Conservation (phyloP, 371 early-diverging fungal genomes). For the Syncephalastrum racemosum region DNA sequence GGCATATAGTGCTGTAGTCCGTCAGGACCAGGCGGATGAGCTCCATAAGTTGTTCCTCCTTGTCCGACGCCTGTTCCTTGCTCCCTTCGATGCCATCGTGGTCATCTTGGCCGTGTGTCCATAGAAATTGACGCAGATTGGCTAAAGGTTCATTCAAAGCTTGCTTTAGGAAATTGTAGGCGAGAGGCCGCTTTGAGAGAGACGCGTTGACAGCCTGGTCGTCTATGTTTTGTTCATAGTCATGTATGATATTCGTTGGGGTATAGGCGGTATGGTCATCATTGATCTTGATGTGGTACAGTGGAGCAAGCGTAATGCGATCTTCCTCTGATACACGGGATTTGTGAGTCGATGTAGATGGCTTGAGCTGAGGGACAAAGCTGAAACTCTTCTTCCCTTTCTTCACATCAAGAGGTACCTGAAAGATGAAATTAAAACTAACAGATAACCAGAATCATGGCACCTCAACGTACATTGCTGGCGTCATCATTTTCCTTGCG, state of each 20-base stretch:
- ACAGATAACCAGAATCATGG: no score
- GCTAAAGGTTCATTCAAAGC: constrained; percentile 1
- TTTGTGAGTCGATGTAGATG: constrained; percentile 7
- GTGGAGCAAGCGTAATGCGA: not conserved
- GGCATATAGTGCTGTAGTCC: constrained; percentile 4
- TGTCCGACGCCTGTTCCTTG: no score
- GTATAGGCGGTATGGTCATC: not conserved
- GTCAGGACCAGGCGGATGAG: no score
- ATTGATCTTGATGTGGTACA: constrained; percentile 9
- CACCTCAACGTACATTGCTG: no score
- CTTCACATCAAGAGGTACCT: no score
- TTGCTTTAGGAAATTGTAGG: not conserved
- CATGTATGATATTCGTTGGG: constrained; percentile 1
- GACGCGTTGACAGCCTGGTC: constrained; percentile 1
- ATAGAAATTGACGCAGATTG: constrained; percentile 4
- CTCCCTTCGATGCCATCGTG: no score
- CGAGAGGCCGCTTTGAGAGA: not conserved
- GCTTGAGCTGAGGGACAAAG: constrained; percentile 1
- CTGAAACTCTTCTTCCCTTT: not conserved
- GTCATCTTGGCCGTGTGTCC: constrained; percentile 8
- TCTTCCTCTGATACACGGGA: constrained; percentile 7
- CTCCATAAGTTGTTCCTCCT: no score
- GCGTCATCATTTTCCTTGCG: no score
- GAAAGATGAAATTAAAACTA: no score
- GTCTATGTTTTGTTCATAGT: constrained; percentile 8